These are phyloP conservation scores for Delphinella strobiligena DNA, from an alignment of 2,329 filamentous ascomycete genomes.

Conservation along the genomic window DNA sequence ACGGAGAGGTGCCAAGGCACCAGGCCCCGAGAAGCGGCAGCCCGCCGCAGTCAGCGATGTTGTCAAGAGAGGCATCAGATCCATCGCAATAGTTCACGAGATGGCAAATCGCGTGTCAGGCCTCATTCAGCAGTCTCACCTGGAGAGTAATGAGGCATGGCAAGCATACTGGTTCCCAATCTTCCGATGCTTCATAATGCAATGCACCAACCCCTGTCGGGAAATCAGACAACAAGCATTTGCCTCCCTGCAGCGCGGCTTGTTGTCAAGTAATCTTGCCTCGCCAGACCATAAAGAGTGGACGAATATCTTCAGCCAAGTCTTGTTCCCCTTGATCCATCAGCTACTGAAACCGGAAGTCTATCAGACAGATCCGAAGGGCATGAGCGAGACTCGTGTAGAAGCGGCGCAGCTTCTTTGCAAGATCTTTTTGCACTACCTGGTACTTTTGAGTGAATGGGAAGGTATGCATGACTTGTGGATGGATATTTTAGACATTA, in stretches of 20 bases:
- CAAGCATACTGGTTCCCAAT: constrained; percentile 96
- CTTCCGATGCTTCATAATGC: constrained; percentile 73
- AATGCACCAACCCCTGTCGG: constrained; percentile 89
- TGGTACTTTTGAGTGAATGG: constrained; percentile 73
- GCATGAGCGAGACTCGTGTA: constrained; percentile 92
- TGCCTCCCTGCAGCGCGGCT: constrained; percentile 68
- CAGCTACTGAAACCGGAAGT: constrained; percentile 87
- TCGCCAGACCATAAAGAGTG: constrained; percentile 72
- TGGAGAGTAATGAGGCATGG: constrained; percentile 68
- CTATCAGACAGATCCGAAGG: constrained; percentile 77
- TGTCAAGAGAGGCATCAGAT: constrained; percentile 66
- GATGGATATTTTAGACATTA: constrained; percentile 82
- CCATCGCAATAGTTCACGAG: constrained; percentile 68
- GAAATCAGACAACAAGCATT: constrained; percentile 87
- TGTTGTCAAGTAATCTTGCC: constrained; percentile 74
- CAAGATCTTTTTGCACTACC: constrained; percentile 91
- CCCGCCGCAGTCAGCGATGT: constrained; percentile 43
- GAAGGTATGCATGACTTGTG: constrained; percentile 85
- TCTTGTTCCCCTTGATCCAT: constrained; percentile 82
- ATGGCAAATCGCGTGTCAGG: constrained; percentile 72
- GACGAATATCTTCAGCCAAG: constrained; percentile 89
- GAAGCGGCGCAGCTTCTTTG: constrained; percentile 83
- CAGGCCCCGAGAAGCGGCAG: constrained; percentile 34
- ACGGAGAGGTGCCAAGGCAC: constrained; percentile 31
- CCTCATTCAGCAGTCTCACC: constrained; percentile 84